Evolutionary conservation across 495 filamentous ascomycete species (phyloP), one percentile per base, ranked within the genome.

Genomic region (Thermochaetoides thermophila): DNA sequence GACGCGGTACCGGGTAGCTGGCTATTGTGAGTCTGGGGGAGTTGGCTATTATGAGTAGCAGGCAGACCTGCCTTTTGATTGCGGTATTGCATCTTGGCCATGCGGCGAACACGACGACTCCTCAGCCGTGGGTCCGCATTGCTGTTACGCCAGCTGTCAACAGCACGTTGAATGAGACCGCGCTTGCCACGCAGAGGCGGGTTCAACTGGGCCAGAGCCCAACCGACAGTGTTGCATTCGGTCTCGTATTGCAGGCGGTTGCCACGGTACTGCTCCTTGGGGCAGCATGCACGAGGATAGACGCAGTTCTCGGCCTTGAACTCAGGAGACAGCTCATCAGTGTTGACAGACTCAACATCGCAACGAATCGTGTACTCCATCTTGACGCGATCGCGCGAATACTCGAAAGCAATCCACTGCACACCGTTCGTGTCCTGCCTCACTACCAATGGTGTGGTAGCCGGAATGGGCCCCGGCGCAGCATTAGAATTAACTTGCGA

Each of bases 321-420:
- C 32, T 95, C 85, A 43, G 69, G 64, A 39, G 69, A 69, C 18
- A 97, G 72, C 27, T 69, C 75, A 31, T 95, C 85, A 31, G 87
- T 81, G 51, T 84, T 84, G 27, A 97, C 84, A 1, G 86, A 94
- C 59, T 95, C 89, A 15, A 96, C 89, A 46, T 97, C 89, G 49
- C 89, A 97, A 21, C 89, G 78, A 49, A 97, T 97, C 1, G 85
- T 94, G 56, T 97, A 97, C 54, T 94, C 89, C 84, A 95, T 94
- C 71, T 97, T 97, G 42, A 97, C 85, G 18, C 89, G 69, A 53
- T 97, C 89, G 17, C 89, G 75, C 11, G 91, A 96, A 55, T 97
- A 97, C 49, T 97, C 89, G 37, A 97, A 97, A 3, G 85, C 84
- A 42, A 97, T 97, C 89, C 89, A 96, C 51, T 97, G 89, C 8